phyloP scores from a whole-genome alignment of 139 green algal genomes.

The Coelastrella sp. region DNA sequence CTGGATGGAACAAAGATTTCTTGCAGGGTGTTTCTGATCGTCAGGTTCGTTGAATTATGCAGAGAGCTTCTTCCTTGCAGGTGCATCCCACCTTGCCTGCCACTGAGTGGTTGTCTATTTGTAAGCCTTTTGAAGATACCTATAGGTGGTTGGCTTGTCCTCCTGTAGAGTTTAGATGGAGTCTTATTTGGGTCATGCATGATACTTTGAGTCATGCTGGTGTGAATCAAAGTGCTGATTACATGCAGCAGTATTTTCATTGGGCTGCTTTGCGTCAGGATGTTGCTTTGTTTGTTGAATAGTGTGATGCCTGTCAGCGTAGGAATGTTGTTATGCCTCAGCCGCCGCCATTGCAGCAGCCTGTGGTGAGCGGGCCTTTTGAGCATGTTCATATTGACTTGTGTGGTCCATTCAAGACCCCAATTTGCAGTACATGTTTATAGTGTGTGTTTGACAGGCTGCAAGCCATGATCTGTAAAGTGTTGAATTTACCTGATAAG shows the following conservation, averaged over 20 bases:
- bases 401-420: neutral
- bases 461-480: too few relatives aligned
- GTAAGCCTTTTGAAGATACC: neutral
- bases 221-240: neutral
- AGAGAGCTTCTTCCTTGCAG: neutral
- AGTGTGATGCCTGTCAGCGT: constrained; percentile 18
- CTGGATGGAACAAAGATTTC: neutral
- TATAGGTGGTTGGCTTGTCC: neutral
- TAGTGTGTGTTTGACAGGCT: too few relatives aligned
- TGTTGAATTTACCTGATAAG: too few relatives aligned
- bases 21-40: neutral
- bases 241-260: constrained; percentile 8
- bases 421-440: too few relatives aligned
- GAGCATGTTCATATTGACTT: constrained; percentile 22
- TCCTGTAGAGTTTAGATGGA: constrained; percentile 39
- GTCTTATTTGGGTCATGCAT: constrained; percentile 25
- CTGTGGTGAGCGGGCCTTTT: neutral
- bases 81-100: neutral
- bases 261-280: neutral
- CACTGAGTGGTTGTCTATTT: constrained; percentile 23
- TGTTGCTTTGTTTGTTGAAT: neutral
- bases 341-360: neutral
- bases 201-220: constrained; percentile 1
- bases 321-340: neutral
- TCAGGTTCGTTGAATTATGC: neutral